Percentiles rank a stretch among this genome's conserved stretches.
phyloP scores from a whole-genome alignment of 2,329 filamentous ascomycete species.

The Canariomyces notabilis region DNA sequence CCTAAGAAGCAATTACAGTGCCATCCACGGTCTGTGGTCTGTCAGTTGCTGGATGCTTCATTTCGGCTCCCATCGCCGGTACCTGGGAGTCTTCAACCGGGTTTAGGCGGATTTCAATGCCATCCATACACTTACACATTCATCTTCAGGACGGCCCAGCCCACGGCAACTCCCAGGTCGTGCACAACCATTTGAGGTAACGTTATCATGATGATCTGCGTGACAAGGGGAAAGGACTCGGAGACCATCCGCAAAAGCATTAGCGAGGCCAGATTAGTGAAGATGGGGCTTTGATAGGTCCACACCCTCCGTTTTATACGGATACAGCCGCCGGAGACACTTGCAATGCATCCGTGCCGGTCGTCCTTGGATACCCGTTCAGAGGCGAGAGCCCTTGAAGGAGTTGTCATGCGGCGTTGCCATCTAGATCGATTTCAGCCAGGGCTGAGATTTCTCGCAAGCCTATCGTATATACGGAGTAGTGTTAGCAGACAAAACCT shows the following conservation, averaged over 20 bases:
- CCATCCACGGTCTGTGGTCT: too few species aligned
- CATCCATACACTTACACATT: conserved; percentile 5
- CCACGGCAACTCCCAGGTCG: neutral
- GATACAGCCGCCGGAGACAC: neutral
- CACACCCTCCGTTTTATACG: neutral
- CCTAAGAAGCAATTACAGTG: too few species aligned
- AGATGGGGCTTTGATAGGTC: neutral
- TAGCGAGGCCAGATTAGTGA: conserved; percentile 23
- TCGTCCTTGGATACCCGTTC: neutral
- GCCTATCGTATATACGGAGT: too few species aligned
- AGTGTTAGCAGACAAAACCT: too few species aligned
- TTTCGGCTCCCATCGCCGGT: neutral
- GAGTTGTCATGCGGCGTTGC: neutral
- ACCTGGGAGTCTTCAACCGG: conserved; percentile 10
- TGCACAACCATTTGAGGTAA: conserved; percentile 4
- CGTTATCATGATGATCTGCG: conserved; percentile 22
- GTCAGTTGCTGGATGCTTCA: too few species aligned
- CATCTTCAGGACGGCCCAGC: conserved; percentile 13
- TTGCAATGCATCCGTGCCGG: neutral
- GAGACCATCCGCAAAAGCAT: conserved; percentile 11
- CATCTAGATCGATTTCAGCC: neutral
- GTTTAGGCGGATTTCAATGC: conserved; percentile 9
- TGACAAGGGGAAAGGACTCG: conserved; percentile 2
- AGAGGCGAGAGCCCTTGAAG: neutral
- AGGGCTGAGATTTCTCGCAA: neutral